phyloP scores from a whole-genome alignment of 2,329 filamentous ascomycete genomes.

The Cercospora sojina region DNA sequence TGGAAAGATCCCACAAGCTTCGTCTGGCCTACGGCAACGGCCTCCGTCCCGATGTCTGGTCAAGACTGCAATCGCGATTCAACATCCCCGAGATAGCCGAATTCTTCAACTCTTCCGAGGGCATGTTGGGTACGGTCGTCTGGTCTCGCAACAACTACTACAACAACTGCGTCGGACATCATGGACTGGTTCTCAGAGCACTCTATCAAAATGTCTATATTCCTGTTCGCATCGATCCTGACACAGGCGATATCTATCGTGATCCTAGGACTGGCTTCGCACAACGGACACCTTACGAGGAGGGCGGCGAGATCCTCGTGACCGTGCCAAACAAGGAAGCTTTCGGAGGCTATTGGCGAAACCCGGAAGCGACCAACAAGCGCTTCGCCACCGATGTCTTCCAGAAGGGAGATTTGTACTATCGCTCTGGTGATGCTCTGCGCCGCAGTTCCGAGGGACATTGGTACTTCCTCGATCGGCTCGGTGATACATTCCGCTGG shows the following conservation, averaged over 20 bases:
- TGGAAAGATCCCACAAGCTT: slow-evolving; percentile 59
- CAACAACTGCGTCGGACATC: slow-evolving; percentile 66
- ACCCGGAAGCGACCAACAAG: slow-evolving; percentile 63
- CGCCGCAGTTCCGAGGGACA: slow-evolving; percentile 43
- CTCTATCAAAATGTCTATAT: slow-evolving; percentile 57
- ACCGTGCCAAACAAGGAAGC: slow-evolving; percentile 55
- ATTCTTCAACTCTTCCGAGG: slow-evolving; percentile 77
- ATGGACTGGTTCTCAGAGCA: slow-evolving; percentile 61
- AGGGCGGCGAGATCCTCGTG: slow-evolving; percentile 72
- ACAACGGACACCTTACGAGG: slow-evolving; percentile 59
- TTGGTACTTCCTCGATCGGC: slow-evolving; percentile 49
- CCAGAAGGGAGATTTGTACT: slow-evolving; percentile 47
- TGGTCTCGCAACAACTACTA: slow-evolving; percentile 60
- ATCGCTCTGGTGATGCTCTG: slow-evolving; percentile 49
- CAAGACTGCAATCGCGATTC: slow-evolving; percentile 62
- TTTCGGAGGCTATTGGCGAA: slow-evolving; percentile 70
- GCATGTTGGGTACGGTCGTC: slow-evolving; percentile 57
- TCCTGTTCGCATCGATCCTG: slow-evolving; percentile 67
- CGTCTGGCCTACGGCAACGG: slow-evolving; percentile 64
- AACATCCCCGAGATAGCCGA: slow-evolving; percentile 63
- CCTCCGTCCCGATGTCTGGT: slow-evolving; percentile 67
- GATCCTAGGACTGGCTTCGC: slow-evolving; percentile 69
- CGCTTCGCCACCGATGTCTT: slow-evolving; percentile 49
- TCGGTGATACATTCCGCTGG: slow-evolving; percentile 51
- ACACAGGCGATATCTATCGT: slow-evolving; percentile 65